Conservation (phyloP, 495 filamentous ascomycete species). For the Hamigera avellanea region DNA sequence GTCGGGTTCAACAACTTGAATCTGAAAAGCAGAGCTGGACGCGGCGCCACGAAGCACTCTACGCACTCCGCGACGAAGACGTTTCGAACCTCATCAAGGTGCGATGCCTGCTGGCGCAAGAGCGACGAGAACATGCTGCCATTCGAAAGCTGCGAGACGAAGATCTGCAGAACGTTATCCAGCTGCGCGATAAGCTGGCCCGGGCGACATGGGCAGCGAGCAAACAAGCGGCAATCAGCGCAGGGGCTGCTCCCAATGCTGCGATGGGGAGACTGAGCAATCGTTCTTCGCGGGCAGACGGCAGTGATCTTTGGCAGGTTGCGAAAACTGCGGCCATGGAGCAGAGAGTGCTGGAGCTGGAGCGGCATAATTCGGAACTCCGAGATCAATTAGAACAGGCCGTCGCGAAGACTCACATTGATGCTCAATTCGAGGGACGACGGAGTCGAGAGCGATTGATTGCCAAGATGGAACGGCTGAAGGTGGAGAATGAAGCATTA, state of each 20-base stretch:
- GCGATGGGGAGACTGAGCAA: no score
- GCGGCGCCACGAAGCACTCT: constrained; percentile 18
- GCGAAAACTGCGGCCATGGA: constrained; percentile 20
- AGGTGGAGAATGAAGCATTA: not conserved
- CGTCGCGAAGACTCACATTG: not conserved
- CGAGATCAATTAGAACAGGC: not conserved
- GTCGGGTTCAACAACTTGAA: constrained; percentile 2
- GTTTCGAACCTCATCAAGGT: constrained; percentile 19
- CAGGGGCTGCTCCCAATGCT: no score
- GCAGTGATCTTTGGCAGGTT: constrained; percentile 15
- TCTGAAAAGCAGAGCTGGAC: constrained; percentile 11
- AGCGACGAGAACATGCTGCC: constrained; percentile 14
- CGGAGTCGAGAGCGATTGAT: not conserved
- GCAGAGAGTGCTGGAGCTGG: constrained; percentile 18
- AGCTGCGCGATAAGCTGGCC: constrained; percentile 14
- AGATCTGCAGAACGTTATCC: constrained; percentile 16
- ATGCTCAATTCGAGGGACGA: not conserved
- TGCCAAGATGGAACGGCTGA: not conserved
- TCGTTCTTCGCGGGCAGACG: constrained; percentile 2
- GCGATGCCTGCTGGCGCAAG: constrained; percentile 17
- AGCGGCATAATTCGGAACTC: constrained; percentile 15
- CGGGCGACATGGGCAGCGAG: constrained; percentile 9
- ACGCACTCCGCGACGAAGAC: constrained; percentile 19
- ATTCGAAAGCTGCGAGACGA: constrained; percentile 19
- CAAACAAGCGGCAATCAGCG: not conserved